phyloP scores from a whole-genome alignment of 2,329 filamentous ascomycete species.

The Apiospora kogelbergensis region DNA sequence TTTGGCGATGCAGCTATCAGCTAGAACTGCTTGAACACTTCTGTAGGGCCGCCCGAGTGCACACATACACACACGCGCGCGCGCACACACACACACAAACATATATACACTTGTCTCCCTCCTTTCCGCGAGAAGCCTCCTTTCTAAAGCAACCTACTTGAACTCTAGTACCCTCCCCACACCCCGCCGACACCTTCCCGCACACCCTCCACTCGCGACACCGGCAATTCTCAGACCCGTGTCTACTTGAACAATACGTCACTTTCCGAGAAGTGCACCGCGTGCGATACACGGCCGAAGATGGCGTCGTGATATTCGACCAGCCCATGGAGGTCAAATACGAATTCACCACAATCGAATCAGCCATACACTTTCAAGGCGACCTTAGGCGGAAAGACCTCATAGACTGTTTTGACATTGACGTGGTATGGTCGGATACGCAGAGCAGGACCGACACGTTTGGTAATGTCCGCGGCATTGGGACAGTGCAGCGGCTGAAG shows the following conservation, averaged over 20 bases:
- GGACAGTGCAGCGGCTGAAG: constrained; percentile 52
- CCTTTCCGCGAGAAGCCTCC: neutral
- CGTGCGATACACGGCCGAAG: constrained; percentile 46
- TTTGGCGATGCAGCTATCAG: constrained; percentile 54
- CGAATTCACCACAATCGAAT: constrained; percentile 49
- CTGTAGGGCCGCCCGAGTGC: constrained; percentile 33
- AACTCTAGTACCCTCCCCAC: constrained; percentile 43
- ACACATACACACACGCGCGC: neutral
- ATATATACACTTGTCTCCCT: neutral
- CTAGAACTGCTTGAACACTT: constrained; percentile 53
- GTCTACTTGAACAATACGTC: constrained; percentile 49
- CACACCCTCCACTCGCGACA: constrained; percentile 51
- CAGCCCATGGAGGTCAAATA: constrained; percentile 49
- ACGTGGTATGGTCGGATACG: constrained; percentile 52
- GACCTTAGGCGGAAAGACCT: constrained; percentile 48
- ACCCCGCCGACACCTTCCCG: constrained; percentile 45
- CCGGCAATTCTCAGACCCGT: constrained; percentile 49
- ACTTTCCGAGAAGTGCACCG: constrained; percentile 49
- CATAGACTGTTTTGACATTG: constrained; percentile 51
- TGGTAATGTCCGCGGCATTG: constrained; percentile 50
- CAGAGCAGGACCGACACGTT: constrained; percentile 50
- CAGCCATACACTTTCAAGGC: constrained; percentile 48
- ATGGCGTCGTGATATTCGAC: constrained; percentile 48
- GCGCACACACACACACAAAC: too few species aligned
- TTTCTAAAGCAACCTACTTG: constrained; percentile 10